Base-by-base conservation (phyloP, 352 stramenopile genomes). In the Phytophthora lateralis region DNA sequence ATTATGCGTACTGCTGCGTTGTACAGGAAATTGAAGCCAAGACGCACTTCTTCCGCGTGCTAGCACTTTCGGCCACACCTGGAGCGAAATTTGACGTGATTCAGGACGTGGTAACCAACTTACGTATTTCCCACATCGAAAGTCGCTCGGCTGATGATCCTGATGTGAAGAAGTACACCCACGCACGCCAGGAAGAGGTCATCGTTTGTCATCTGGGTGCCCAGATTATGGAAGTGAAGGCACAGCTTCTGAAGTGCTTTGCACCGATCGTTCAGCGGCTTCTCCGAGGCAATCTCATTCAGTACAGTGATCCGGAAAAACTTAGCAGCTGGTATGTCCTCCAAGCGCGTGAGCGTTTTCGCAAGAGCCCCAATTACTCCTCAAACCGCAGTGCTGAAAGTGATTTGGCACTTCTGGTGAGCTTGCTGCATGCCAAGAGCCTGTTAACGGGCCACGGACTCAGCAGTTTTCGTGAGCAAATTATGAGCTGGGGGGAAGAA, bases 41-140 rank as follows among this genome's bases (percentile, higher is more conserved):
- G 30, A 97, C 87, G 30, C 71, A 49, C 14, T 85, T 91, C 44
- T 98, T 98, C 55, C 90, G 96, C 8, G 78, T 98, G 2, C 57
- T 98, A 2, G 98, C 96, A 27, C 80, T 99, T 10, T 99, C 91
- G 34, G 98, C 98, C 4, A 99, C 98, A 2, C 98, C 98, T 4
- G 98, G 98, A 4, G 85, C 88, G 21, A 97, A 98, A 69, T 97
- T 98, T 34, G 91, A 98, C 34, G 78, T 91, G 18, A 98, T 98
- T 47, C 95, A 99, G 71, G 85, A 97, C 27, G 94, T 99, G 2
- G 88, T 99, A 32, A 68, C 89, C 5, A 98, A 98, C 54, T 72
- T 99, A 26, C 82, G 89, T 12, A 97, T 99, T 55, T 91, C 84
- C 17, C 85, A 97, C 64, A 98, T 99, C 41, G 97, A 99, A 76